These are phyloP conservation scores for Salvia splendens DNA, from an alignment of 257 asterid genomes.

Conservation along the genomic window DNA sequence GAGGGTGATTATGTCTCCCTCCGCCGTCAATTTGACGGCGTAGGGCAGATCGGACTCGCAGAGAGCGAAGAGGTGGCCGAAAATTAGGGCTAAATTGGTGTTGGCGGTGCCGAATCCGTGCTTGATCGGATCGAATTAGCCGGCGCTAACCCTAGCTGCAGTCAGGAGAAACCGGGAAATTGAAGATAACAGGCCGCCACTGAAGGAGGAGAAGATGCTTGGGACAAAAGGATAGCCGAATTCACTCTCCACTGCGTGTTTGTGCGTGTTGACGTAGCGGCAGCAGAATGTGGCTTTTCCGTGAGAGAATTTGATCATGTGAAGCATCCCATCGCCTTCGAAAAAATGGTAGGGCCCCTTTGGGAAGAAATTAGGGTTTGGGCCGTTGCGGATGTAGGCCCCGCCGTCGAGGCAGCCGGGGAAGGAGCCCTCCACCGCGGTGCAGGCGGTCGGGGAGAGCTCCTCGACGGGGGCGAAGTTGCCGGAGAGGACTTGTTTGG, in stretches of 20 bases:
- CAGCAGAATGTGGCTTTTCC: conserved; percentile 55
- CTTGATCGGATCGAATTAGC: conserved; percentile 30
- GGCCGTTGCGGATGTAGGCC: conserved; percentile 52
- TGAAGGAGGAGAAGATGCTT: conserved; percentile 48
- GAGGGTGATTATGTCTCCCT: conserved; percentile 52
- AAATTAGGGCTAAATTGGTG: conserved; percentile 48
- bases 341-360: conserved; percentile 50
- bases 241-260: conserved; percentile 31
- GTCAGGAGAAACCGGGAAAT: conserved; percentile 29
- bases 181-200: conserved; percentile 36
- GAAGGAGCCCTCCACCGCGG: too few relatives aligned
- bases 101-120: conserved; percentile 55
- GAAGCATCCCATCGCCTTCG: conserved; percentile 72
- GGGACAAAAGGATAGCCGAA: conserved; percentile 39
- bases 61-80: conserved; percentile 48
- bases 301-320: conserved; percentile 39
- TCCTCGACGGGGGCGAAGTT: too few relatives aligned
- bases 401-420: neutral
- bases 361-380: conserved; percentile 57
- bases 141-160: conserved; percentile 32
- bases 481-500: too few relatives aligned
- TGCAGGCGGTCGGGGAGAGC: too few relatives aligned
- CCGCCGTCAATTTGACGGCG: conserved; percentile 30
- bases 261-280: conserved; percentile 58
- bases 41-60: conserved; percentile 64